These are phyloP conservation scores for Senna tora DNA, from an alignment of 306 rosid species.

Conservation along the genomic window DNA sequence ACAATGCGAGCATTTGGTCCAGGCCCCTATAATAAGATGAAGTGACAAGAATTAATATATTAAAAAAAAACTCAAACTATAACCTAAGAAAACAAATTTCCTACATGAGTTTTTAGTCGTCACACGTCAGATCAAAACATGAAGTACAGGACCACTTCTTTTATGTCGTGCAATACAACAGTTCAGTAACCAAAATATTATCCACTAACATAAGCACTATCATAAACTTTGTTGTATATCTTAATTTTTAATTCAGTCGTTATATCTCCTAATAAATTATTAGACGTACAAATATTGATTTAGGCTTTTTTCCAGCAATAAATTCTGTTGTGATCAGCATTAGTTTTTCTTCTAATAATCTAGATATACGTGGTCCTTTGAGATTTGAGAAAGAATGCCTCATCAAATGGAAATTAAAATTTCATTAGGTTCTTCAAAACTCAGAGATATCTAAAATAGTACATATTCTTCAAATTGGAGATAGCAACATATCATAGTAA, in stretches of 20 bases:
- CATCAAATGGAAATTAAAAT: background rate
- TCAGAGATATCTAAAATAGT: background rate
- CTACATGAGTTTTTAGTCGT: background rate
- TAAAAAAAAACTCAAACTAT: slow-evolving; percentile 15
- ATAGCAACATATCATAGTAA: background rate
- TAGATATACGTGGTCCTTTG: background rate
- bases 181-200: background rate
- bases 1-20: slow-evolving; percentile 92
- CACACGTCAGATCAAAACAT: background rate
- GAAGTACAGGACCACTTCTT: background rate
- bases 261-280: background rate
- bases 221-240: background rate
- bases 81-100: slow-evolving; percentile 6
- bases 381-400: background rate
- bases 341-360: background rate
- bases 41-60: slow-evolving; percentile 14
- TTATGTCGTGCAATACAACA: background rate
- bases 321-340: background rate
- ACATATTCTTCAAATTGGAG: background rate
- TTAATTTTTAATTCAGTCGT: background rate
- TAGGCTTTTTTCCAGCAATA: background rate
- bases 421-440: background rate
- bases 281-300: background rate
- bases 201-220: slow-evolving; percentile 7
- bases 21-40: slow-evolving; percentile 69